Percentiles rank a stretch among this genome's conserved stretches.
These are phyloP conservation scores for Pulchroboletus neoregius DNA, from an alignment of 1,284 basidiomycete genomes.

Conservation along the genomic window DNA sequence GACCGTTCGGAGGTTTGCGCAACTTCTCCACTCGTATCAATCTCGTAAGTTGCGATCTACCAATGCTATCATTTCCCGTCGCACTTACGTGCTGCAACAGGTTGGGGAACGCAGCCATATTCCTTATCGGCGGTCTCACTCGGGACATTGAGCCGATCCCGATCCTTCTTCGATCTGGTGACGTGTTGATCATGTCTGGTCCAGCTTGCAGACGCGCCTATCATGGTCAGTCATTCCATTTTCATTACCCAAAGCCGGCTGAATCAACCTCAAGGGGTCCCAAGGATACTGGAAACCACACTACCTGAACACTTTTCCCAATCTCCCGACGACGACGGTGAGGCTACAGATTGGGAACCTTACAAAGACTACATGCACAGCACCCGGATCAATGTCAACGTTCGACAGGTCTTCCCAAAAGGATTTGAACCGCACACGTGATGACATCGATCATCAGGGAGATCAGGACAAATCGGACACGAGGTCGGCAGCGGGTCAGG, in stretches of 20 bases:
- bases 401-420: conserved; percentile 80
- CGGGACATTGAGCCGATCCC: conserved; percentile 74
- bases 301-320: conserved; percentile 59
- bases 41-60: conserved; percentile 59
- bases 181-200: conserved; percentile 90
- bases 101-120: conserved; percentile 80
- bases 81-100: conserved; percentile 38
- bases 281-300: conserved; percentile 77
- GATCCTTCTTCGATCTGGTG: conserved; percentile 82
- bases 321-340: conserved; percentile 13
- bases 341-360: conserved; percentile 47
- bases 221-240: conserved; percentile 55
- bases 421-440: conserved; percentile 49
- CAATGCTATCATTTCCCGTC: neutral
- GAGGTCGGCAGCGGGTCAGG: conserved; percentile 1
- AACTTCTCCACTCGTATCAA: conserved; percentile 84
- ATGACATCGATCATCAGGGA: conserved; percentile 3
- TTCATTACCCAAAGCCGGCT: neutral
- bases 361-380: conserved; percentile 62
- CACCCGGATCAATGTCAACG: conserved; percentile 84
- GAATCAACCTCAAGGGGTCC: conserved; percentile 57
- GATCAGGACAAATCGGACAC: neutral
- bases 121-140: conserved; percentile 82
- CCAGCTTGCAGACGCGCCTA: conserved; percentile 78
- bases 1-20: conserved; percentile 86